A percentile compares a stretch with the other conserved stretches of the same genome.
phyloP scores from a whole-genome alignment of 1,284 basidiomycete genomes.

The Meira miltonrushii region DNA sequence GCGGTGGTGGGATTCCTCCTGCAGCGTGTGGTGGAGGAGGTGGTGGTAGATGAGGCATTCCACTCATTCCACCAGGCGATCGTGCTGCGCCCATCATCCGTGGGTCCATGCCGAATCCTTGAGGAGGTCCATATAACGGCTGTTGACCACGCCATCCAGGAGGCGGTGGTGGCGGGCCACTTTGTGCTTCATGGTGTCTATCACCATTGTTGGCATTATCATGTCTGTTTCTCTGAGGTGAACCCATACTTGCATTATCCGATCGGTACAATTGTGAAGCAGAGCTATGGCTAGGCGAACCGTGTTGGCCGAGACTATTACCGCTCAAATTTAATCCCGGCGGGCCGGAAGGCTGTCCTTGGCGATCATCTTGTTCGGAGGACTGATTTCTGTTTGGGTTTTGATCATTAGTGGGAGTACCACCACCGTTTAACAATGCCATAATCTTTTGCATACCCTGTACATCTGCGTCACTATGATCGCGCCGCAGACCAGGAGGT shows the following conservation, averaged over 20 bases:
- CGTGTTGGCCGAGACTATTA: background rate
- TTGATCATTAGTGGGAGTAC: slow-evolving; percentile 4
- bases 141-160: slow-evolving; percentile 9
- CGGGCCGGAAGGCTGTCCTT: background rate
- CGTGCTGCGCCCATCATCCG: slow-evolving; percentile 28
- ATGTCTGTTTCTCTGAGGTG: too few species aligned
- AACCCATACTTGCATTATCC: too few species aligned
- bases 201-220: too few species aligned
- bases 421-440: slow-evolving; percentile 43
- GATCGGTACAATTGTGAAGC: too few species aligned
- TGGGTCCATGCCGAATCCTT: slow-evolving; percentile 31
- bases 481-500: slow-evolving; percentile 14
- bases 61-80: slow-evolving; percentile 24
- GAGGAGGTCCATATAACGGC: slow-evolving; percentile 9
- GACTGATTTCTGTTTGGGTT: slow-evolving; percentile 3
- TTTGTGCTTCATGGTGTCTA: too few species aligned
- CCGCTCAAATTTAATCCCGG: background rate
- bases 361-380: background rate
- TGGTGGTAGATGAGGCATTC: slow-evolving; percentile 22
- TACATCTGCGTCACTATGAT: slow-evolving; percentile 39
- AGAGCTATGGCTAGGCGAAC: background rate
- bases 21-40: slow-evolving; percentile 34
- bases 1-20: slow-evolving; percentile 19
- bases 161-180: background rate
- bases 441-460: slow-evolving; percentile 51